Conservation (phyloP, 2,329 filamentous ascomycete species). For the Colletotrichum cordylinicola region DNA sequence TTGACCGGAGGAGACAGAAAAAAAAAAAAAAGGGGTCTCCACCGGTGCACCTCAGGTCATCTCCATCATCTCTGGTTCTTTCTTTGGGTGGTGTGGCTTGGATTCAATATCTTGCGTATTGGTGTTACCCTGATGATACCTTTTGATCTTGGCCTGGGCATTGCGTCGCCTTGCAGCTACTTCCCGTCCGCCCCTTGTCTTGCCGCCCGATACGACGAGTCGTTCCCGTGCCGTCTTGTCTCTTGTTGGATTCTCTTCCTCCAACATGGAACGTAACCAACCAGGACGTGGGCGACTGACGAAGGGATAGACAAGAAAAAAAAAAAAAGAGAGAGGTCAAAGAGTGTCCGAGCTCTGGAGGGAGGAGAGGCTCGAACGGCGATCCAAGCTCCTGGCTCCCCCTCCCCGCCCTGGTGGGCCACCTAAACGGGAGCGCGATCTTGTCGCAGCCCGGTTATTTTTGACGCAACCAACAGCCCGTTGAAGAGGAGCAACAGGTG, state of each 20-base stretch:
- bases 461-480: not conserved
- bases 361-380: slow-evolving; percentile 11
- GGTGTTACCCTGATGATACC: slow-evolving; percentile 14
- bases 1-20: not conserved
- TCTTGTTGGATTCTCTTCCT: not conserved
- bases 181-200: slow-evolving; percentile 2
- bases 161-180: slow-evolving; percentile 8
- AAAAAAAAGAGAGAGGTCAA: not conserved
- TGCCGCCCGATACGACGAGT: slow-evolving; percentile 5
- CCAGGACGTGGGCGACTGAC: not conserved
- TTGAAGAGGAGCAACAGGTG: not conserved
- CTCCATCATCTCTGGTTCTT: not conserved
- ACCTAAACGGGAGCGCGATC: not conserved
- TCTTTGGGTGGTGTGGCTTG: not conserved
- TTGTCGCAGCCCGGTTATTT: not conserved
- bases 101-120: not conserved
- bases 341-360: slow-evolving; percentile 12
- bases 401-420: not conserved
- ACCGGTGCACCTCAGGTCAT: not conserved
- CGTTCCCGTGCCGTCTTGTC: not conserved
- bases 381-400: not conserved
- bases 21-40: not conserved
- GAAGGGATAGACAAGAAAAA: not conserved
- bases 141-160: not conserved
- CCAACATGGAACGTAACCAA: not conserved